phyloP scores from a whole-genome alignment of 2,329 filamentous ascomycete genomes.

The Fusarium hostae region DNA sequence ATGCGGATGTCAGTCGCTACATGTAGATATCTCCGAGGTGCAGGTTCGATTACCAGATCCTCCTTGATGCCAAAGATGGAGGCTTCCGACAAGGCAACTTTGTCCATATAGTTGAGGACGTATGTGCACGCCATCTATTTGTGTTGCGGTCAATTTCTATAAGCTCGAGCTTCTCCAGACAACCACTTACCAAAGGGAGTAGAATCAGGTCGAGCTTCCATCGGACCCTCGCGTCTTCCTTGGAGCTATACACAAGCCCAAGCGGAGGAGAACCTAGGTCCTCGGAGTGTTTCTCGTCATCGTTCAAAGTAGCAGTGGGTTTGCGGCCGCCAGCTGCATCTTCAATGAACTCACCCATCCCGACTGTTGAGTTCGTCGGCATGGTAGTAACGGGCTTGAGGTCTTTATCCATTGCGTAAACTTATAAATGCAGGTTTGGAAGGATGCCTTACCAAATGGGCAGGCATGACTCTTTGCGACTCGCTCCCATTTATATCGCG shows the following conservation, averaged over 20 bases:
- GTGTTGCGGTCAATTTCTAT: fast-evolving
- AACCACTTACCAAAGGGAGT: not conserved
- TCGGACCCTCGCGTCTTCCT: not conserved
- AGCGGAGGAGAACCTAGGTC: fast-evolving
- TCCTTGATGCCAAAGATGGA: not conserved
- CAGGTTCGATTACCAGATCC: fast-evolving
- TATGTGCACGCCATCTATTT: not conserved
- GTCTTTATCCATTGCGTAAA: not conserved
- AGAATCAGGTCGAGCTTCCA: not conserved
- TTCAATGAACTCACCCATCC: not conserved
- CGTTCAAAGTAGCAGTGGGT: fast-evolving
- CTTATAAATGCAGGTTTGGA: fast-evolving
- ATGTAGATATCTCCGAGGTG: fast-evolving
- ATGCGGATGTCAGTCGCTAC: fast-evolving
- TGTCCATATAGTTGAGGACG: not conserved
- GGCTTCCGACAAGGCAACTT: not conserved
- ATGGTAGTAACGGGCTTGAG: not conserved
- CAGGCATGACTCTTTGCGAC: fast-evolving
- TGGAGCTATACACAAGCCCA: not conserved
- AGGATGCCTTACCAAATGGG: fast-evolving
- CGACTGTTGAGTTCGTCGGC: not conserved
- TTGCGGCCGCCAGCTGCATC: not conserved
- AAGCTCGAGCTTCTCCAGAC: fast-evolving
- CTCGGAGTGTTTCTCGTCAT: fast-evolving
- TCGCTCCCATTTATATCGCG: not conserved